A percentile compares a stretch with the other conserved stretches of the same genome.
phyloP scores from a whole-genome alignment of 208 protist genomes.

The Acanthamoeba lugdunensis region DNA sequence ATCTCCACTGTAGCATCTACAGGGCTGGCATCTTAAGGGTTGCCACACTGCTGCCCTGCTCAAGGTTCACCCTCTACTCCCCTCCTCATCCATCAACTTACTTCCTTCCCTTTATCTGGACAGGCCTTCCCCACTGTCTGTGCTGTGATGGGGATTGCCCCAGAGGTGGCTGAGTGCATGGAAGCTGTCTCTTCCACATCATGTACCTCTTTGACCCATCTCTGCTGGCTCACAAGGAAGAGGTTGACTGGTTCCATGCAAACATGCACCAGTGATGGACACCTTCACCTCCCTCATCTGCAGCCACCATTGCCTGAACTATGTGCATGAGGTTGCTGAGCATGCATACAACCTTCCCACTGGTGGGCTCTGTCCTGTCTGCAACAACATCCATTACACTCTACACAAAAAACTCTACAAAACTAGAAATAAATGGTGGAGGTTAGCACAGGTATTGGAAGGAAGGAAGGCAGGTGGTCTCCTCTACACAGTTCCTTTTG shows the following conservation, averaged over 20 bases:
- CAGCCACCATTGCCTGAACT: background rate
- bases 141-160: background rate
- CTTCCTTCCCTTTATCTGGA: background rate
- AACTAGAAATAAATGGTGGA: too few relatives aligned
- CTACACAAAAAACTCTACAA: background rate
- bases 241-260: background rate
- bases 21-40: background rate
- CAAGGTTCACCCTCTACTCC: background rate
- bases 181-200: background rate
- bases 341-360: background rate
- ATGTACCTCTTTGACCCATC: background rate
- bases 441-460: too few relatives aligned
- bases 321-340: background rate
- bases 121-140: background rate
- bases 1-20: background rate
- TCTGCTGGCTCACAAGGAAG: background rate
- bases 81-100: background rate
- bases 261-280: background rate
- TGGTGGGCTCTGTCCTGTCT: background rate
- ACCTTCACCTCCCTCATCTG: background rate
- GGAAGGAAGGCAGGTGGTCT: too few relatives aligned
- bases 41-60: background rate
- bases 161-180: background rate
- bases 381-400: background rate
- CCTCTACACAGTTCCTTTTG: too few relatives aligned